phyloP scores from a whole-genome alignment of 2,329 filamentous ascomycete genomes.

The Phyllosticta citriasiana region DNA sequence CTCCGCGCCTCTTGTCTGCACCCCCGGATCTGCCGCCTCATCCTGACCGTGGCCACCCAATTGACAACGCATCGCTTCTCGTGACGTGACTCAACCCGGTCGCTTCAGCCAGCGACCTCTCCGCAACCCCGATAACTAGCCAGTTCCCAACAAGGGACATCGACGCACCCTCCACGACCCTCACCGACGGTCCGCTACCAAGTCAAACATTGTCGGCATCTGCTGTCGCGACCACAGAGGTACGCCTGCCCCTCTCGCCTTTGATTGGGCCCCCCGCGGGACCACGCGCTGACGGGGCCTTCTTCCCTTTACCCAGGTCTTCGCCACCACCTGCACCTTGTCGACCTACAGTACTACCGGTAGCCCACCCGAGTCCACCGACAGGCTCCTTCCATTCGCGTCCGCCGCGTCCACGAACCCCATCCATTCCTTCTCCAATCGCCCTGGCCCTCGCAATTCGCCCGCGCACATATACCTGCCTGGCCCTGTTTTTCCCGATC shows the following conservation, averaged over 20 bases:
- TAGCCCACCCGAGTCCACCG: slow-evolving; percentile 17
- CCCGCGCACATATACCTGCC: slow-evolving; percentile 10
- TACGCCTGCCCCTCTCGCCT: slow-evolving; percentile 12
- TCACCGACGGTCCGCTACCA: slow-evolving; percentile 10
- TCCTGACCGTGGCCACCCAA: slow-evolving; percentile 26
- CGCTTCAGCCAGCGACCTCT: slow-evolving; percentile 21
- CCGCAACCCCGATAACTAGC: slow-evolving; percentile 20
- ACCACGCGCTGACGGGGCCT: slow-evolving; percentile 20
- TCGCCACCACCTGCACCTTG: slow-evolving; percentile 21
- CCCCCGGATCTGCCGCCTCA: slow-evolving; percentile 23
- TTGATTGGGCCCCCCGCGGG: slow-evolving; percentile 21
- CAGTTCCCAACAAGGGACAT: slow-evolving; percentile 24
- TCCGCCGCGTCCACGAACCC: slow-evolving; percentile 11
- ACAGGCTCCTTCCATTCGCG: slow-evolving; percentile 13
- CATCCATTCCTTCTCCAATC: slow-evolving; percentile 18
- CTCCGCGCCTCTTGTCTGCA: neutral
- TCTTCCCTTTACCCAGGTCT: slow-evolving; percentile 21
- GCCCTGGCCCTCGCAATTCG: slow-evolving; percentile 15
- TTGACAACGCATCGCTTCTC: slow-evolving; percentile 32
- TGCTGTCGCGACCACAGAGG: slow-evolving; percentile 16
- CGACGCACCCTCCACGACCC: slow-evolving; percentile 17
- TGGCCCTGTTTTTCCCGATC: slow-evolving; percentile 15
- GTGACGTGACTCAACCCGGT: slow-evolving; percentile 27
- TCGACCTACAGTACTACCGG: slow-evolving; percentile 2
- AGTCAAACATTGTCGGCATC: slow-evolving; percentile 6